Evolutionary conservation across 805 yeast genomes (phyloP).

Genomic region (Grigorovia yakushimaensis): DNA sequence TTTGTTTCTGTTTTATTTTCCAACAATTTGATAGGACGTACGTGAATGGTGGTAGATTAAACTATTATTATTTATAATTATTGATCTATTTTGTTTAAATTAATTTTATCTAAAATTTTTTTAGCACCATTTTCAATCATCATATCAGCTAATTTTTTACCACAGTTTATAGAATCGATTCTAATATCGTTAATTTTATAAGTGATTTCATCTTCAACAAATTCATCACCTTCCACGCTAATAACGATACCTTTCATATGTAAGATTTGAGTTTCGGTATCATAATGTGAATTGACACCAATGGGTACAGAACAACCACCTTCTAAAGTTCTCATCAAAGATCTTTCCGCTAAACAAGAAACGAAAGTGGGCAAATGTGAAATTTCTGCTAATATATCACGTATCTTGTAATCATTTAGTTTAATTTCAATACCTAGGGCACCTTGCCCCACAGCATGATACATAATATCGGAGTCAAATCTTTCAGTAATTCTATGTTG

Average conservation of each 20-base stretch:
- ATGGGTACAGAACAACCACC: constrained; percentile 98
- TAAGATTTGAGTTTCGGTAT: constrained; percentile 38
- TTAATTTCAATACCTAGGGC: constrained; percentile 90
- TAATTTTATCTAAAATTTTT: constrained; percentile 68
- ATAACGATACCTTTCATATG: constrained; percentile 64
- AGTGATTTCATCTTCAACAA: constrained; percentile 43
- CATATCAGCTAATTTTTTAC: constrained; percentile 55
- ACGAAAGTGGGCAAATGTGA: constrained; percentile 57
- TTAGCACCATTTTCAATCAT: constrained; percentile 75
- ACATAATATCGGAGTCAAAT: constrained; percentile 71
- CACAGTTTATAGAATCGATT: constrained; percentile 60
- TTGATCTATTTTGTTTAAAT: constrained; percentile 49
- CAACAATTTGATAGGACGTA: too few relatives aligned
- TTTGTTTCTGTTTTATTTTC: too few relatives aligned
- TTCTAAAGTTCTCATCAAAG: constrained; percentile 77
- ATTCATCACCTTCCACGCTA: constrained; percentile 69
- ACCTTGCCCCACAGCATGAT: constrained; percentile 98
- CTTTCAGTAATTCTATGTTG: constrained; percentile 65
- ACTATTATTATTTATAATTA: constrained; percentile 13
- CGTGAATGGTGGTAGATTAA: too few relatives aligned
- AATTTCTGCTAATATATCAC: constrained; percentile 50
- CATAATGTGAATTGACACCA: constrained; percentile 64
- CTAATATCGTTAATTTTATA: constrained; percentile 30
- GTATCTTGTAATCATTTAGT: constrained; percentile 50
- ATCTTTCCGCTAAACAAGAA: constrained; percentile 81